Evolutionary conservation across 768 basidiomycete species (phyloP), one percentile per base, ranked within the genome.

Genomic region (Leccinum uliginosum): DNA sequence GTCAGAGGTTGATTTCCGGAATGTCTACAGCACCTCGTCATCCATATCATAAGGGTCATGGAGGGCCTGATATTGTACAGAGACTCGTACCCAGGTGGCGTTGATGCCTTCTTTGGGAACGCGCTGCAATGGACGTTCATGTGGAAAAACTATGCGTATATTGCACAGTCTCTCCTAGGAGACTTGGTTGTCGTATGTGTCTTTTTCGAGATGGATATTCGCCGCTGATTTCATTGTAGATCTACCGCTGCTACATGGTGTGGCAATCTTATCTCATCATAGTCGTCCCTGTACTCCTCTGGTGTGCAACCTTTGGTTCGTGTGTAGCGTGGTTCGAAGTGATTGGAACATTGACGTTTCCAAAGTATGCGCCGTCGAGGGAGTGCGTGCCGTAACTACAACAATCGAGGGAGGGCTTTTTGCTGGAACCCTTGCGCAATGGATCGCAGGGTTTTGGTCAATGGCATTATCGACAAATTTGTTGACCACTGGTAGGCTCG

Each of bases 391-490:
- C 15, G 63, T 61, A 15, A 62, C 66, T 3, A 50, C 17, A 6
- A 15, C 53, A 10, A 46, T 45, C 0, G 53, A 59, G 1, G n/a
- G 26, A 2, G 59, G 63, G 10, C 65, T 75, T 15, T 77, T 74
- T 53, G 62, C 49, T 3, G 57, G 49, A 3, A 56, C 35, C 19
- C 65, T 71, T 15, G 62, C 67, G 0, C 53, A 54, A 12, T 78
- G 75, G 75, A 69, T 76, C 52, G 71, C 62, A 0, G 57, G 72
- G 4, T 74, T 72, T 50, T 75, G 69, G 59, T 56, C 61, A 0
- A 63, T 62, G 4, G 71, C 76, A 1, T 60, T 76, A 14, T 23
- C 57, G 0, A 72, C 72, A 21, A 76, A 76, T 59, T 46, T 74
- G 0, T 50, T 64, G 19, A 67, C 68, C 14, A 75, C 75, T 9